phyloP scores from a whole-genome alignment of 768 basidiomycete species.

The Lentinula aciculospora region DNA sequence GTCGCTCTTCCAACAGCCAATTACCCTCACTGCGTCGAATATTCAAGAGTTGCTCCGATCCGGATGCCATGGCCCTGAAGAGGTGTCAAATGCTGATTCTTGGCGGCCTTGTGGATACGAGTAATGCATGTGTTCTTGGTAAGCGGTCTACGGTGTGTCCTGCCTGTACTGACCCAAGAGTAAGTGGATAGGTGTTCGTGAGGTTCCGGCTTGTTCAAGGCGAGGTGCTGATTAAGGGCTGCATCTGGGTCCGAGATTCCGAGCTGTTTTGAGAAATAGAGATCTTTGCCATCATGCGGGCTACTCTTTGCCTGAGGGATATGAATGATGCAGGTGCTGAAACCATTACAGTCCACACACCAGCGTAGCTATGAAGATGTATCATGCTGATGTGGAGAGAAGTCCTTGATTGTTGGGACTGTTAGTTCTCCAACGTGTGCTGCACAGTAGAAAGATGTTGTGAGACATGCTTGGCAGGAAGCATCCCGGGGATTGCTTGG shows the following conservation, averaged over 20 bases:
- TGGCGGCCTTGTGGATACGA: no score
- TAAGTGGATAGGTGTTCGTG: constrained; percentile 26
- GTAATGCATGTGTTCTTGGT: not conserved
- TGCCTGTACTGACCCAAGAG: not conserved
- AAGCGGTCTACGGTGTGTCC: not conserved
- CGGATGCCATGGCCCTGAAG: no score
- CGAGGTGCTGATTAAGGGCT: constrained; percentile 20
- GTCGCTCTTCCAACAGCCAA: no score
- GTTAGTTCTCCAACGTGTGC: no score
- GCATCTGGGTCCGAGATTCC: constrained; percentile 18
- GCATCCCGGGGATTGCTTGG: constrained; percentile 23
- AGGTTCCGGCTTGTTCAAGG: constrained; percentile 20
- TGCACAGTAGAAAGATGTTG: constrained; percentile 29
- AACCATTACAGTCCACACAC: constrained; percentile 18
- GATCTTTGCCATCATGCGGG: constrained; percentile 20
- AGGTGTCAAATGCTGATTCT: no score
- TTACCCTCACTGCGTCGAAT: no score
- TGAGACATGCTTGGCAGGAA: constrained; percentile 30
- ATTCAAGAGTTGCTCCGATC: no score
- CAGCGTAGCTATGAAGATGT: constrained; percentile 16
- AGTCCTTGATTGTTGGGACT: constrained; percentile 21
- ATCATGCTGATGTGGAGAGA: constrained; percentile 23
- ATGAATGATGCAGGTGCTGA: no score
- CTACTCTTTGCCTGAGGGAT: no score
- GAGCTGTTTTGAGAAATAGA: constrained; percentile 24